Evolutionary conservation across 805 yeast genomes (phyloP).

Genomic region (Debaryomyces prosopidis): DNA sequence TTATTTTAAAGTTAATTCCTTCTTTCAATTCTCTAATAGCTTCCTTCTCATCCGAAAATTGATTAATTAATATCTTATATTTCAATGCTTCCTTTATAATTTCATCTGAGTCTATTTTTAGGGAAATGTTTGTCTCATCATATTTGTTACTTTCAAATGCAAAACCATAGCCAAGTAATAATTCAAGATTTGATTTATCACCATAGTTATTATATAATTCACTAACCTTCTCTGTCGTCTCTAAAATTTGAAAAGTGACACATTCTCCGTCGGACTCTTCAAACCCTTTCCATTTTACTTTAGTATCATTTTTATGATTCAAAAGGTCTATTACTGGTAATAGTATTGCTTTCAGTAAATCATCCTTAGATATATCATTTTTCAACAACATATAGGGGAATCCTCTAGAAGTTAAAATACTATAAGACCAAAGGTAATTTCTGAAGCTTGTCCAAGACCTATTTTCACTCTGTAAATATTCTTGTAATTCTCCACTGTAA

Average conservation of each 20-base stretch:
- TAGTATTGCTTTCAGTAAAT: slow-evolving; percentile 2
- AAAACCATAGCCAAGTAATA: slow-evolving; percentile 8
- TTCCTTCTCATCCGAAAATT: not conserved
- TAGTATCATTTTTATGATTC: slow-evolving; percentile 5
- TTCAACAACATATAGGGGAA: slow-evolving; percentile 6
- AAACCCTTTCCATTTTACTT: slow-evolving; percentile 3
- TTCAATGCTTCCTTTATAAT: slow-evolving; percentile 2
- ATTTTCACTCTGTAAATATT: not conserved
- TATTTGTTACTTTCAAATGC: slow-evolving; percentile 2
- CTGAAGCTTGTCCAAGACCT: slow-evolving; percentile 7
- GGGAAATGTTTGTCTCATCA: slow-evolving; percentile 6
- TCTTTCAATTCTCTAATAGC: slow-evolving; percentile 1
- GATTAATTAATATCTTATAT: slow-evolving; percentile 2
- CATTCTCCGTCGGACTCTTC: not conserved
- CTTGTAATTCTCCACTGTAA: not conserved
- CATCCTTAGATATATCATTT: not conserved
- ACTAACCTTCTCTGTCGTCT: not conserved
- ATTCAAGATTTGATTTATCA: slow-evolving; percentile 6
- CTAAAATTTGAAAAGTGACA: slow-evolving; percentile 1
- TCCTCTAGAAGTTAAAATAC: slow-evolving; percentile 9
- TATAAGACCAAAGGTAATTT: slow-evolving; percentile 7
- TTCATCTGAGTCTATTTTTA: slow-evolving; percentile 3
- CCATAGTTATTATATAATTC: slow-evolving; percentile 9
- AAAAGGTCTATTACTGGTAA: slow-evolving; percentile 7
- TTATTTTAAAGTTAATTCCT: slow-evolving; percentile 6